phyloP scores from a whole-genome alignment of 2,329 filamentous ascomycete genomes.

The Sarocladium oryzae region DNA sequence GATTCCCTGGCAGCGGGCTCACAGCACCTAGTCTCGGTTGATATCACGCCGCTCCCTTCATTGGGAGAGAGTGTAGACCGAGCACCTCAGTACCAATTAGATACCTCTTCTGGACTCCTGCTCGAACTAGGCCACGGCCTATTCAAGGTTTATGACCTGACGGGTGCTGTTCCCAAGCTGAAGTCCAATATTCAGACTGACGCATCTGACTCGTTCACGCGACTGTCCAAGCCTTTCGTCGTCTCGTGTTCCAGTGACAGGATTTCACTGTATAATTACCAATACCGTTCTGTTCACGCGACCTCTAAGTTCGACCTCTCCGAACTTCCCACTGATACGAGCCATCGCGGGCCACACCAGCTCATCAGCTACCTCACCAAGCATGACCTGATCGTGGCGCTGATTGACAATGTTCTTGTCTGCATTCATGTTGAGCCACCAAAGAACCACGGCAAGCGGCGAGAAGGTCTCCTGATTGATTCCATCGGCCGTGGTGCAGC shows the following conservation, averaged over 20 bases:
- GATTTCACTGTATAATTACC: slow-evolving; percentile 61
- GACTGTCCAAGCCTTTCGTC: slow-evolving; percentile 60
- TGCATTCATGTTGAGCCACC: slow-evolving; percentile 64
- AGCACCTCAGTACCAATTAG: slow-evolving; percentile 43
- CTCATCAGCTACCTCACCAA: slow-evolving; percentile 59
- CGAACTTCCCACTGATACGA: slow-evolving; percentile 28
- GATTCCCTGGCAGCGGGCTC: slow-evolving; percentile 18
- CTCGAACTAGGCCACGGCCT: slow-evolving; percentile 49
- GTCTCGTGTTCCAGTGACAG: slow-evolving; percentile 52
- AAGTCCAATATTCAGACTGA: slow-evolving; percentile 46
- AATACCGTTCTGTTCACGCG: slow-evolving; percentile 56
- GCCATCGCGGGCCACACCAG: slow-evolving; percentile 30
- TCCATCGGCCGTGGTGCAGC: slow-evolving; percentile 61
- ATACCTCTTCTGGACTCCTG: slow-evolving; percentile 57
- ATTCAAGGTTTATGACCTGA: slow-evolving; percentile 59
- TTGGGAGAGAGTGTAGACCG: slow-evolving; percentile 12
- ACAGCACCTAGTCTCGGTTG: slow-evolving; percentile 32
- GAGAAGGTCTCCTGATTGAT: slow-evolving; percentile 62
- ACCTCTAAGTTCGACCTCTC: slow-evolving; percentile 39
- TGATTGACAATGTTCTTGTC: slow-evolving; percentile 57
- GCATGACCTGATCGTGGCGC: slow-evolving; percentile 58
- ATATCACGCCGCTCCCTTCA: slow-evolving; percentile 30
- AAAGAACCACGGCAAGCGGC: slow-evolving; percentile 46
- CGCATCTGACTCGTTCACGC: slow-evolving; percentile 54
- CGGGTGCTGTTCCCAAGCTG: slow-evolving; percentile 53